These are phyloP conservation scores for Neotropicomus parvogracilis DNA, from an alignment of 1,284 basidiomycete species.

Conservation along the genomic window DNA sequence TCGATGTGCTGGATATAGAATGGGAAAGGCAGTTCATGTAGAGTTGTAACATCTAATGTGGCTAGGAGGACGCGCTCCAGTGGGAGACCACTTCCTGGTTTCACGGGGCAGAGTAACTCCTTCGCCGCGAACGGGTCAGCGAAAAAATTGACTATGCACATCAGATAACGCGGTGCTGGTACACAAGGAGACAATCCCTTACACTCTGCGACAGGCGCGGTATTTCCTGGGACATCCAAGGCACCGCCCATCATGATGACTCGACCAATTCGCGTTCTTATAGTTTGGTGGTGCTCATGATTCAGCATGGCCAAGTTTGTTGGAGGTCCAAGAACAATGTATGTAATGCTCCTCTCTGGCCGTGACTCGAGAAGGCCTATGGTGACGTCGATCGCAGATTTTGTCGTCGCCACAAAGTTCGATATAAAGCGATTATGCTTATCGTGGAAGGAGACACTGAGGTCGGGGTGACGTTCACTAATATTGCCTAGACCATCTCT, in stretches of 20 bases:
- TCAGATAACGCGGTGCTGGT: slow-evolving; percentile 2
- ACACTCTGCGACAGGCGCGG: slow-evolving; percentile 80
- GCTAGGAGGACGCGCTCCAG: slow-evolving; percentile 67
- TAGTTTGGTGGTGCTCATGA: slow-evolving; percentile 51
- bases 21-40: slow-evolving; percentile 74
- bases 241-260: slow-evolving; percentile 96
- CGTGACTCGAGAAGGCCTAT: slow-evolving; percentile 62
- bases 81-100: slow-evolving; percentile 45
- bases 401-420: slow-evolving; percentile 48
- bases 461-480: slow-evolving; percentile 69
- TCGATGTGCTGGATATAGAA: slow-evolving; percentile 56
- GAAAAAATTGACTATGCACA: slow-evolving; percentile 79
- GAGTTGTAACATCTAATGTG: slow-evolving; percentile 79
- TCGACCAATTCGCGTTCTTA: slow-evolving; percentile 62
- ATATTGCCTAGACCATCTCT: slow-evolving; percentile 84
- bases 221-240: slow-evolving; percentile 91
- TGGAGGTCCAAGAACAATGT: slow-evolving; percentile 84
- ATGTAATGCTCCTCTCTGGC: slow-evolving; percentile 68
- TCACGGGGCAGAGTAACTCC: slow-evolving; percentile 49
- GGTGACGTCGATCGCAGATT: slow-evolving; percentile 60
- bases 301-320: slow-evolving; percentile 81
- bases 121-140: slow-evolving; percentile 88
- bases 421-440: slow-evolving; percentile 31
- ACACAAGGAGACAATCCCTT: slow-evolving; percentile 21
- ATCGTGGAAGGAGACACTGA: slow-evolving; percentile 41